phyloP scores from a whole-genome alignment of 2,329 filamentous ascomycete species.

The Colletotrichum tropicale region DNA sequence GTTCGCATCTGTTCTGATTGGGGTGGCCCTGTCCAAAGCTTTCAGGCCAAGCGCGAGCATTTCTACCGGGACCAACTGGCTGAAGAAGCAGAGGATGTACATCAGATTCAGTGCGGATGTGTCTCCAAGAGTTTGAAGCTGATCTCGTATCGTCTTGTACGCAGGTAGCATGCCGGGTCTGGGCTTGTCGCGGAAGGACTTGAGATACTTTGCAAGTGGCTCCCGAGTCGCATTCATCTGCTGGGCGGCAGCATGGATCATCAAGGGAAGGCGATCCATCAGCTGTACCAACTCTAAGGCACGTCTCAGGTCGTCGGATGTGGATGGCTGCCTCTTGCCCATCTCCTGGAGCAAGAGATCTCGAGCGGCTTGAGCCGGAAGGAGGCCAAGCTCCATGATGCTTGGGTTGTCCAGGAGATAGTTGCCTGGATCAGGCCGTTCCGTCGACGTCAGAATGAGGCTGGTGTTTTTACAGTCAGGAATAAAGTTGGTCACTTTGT shows the following conservation, averaged over 20 bases:
- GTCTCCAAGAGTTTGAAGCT: constrained; percentile 50
- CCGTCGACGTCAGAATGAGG: constrained; percentile 72
- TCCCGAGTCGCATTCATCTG: constrained; percentile 65
- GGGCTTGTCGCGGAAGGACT: constrained; percentile 59
- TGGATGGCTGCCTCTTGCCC: constrained; percentile 60
- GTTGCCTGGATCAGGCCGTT: constrained; percentile 58
- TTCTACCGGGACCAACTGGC: constrained; percentile 68
- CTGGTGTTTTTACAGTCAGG: constrained; percentile 66
- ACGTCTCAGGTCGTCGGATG: constrained; percentile 56
- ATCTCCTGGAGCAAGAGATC: constrained; percentile 67
- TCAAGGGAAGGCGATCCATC: constrained; percentile 69
- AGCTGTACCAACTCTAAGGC: constrained; percentile 67
- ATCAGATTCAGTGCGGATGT: constrained; percentile 67
- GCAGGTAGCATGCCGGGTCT: constrained; percentile 55
- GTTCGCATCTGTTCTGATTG: constrained; percentile 43
- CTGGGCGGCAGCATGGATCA: constrained; percentile 70
- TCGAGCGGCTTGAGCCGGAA: constrained; percentile 62
- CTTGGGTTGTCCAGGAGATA: constrained; percentile 64
- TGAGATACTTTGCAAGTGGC: constrained; percentile 65
- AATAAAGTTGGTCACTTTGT: constrained; percentile 64
- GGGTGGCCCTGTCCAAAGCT: constrained; percentile 49
- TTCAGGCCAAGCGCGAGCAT: constrained; percentile 63
- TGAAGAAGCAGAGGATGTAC: constrained; percentile 68
- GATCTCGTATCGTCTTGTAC: constrained; percentile 52
- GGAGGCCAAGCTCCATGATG: constrained; percentile 57